Evolutionary conservation across 2,329 filamentous ascomycete species (phyloP).

Genomic region (Trichoderma afroharzianum): DNA sequence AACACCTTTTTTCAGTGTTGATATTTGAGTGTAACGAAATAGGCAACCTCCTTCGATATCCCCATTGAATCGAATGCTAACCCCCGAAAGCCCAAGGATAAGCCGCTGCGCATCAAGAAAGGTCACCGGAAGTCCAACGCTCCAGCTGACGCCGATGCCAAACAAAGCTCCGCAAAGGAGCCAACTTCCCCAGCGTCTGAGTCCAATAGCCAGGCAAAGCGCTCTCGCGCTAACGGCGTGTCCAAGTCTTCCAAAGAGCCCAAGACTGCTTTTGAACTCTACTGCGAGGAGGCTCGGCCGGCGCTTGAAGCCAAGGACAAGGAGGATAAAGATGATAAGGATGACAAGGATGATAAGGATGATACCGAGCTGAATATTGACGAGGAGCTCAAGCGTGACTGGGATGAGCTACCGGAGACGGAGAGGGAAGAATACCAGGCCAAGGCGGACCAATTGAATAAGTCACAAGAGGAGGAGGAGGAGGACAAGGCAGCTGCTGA

Average conservation of each 20-base stretch:
- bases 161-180: slow-evolving; percentile 44
- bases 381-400: slow-evolving; percentile 52
- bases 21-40: slow-evolving; percentile 32
- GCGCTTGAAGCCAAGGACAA: slow-evolving; percentile 43
- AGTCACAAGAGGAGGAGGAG: slow-evolving; percentile 19
- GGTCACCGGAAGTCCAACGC: slow-evolving; percentile 62
- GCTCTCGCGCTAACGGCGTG: slow-evolving; percentile 38
- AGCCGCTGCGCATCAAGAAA: slow-evolving; percentile 71
- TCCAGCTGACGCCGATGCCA: slow-evolving; percentile 42
- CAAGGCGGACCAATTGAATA: slow-evolving; percentile 29
- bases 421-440: slow-evolving; percentile 48
- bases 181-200: slow-evolving; percentile 49
- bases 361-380: slow-evolving; percentile 40
- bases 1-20: slow-evolving; percentile 28
- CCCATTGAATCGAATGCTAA: slow-evolving; percentile 35
- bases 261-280: slow-evolving; percentile 51
- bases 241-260: slow-evolving; percentile 41
- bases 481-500: slow-evolving; percentile 12
- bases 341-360: slow-evolving; percentile 39
- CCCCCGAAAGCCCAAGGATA: slow-evolving; percentile 65
- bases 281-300: slow-evolving; percentile 48
- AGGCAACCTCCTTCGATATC: slow-evolving; percentile 31
- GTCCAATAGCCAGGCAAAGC: slow-evolving; percentile 37
- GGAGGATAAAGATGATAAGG: slow-evolving; percentile 35
- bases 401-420: slow-evolving; percentile 50